Evolutionary conservation across 2,329 filamentous ascomycete genomes (phyloP), one percentile per base, ranked within the genome.

Genomic region (Fonsecaea monophora): DNA sequence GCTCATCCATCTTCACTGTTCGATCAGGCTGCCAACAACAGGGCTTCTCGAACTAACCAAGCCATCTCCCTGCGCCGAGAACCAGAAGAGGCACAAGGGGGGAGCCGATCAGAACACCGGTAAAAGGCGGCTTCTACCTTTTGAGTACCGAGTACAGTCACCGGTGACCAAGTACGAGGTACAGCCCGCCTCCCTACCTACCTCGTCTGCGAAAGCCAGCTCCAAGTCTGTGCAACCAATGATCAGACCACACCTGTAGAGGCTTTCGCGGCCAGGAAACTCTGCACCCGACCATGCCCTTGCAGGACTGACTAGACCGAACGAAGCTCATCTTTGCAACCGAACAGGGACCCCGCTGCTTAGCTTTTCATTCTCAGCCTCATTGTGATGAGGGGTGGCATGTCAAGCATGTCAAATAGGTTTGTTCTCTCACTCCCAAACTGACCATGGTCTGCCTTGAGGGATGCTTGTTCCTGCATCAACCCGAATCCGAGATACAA

Each of bases 311-410:
- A 25, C 45, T 50, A 50, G 45, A 18, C 42, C n/a, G 6, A 21
- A 21, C 42, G 42, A 21, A 21, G 42, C 42, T 48, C 42, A 6
- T 48, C 21, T 50, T 12, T 50, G 12, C 45, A 12, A 50, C 7
- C 45, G 18, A 50, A 25, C 40, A n/a, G 15, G n/a, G 5, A 9
- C 45, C 45, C 25, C 25, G 25, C 25, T 25, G 45, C 18, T 4
- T 21, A n/a, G 25, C n/a, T 50, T 50, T 45, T 12, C 18, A 25
- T 50, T 50, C 21, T 50, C 45, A 50, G 45, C 45, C 45, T 50
- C 45, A 12, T 50, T 50, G 10, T 50, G 40, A 5, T 48, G 2
- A 25, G 25, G 25, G 45, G 45, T 50, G 45, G 12, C 40, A 7
- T 18, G 40, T 45, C 45, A 50, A 21, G 45, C 21, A 15, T 42